Evolutionary conservation across 345 rosid genomes (phyloP), one percentile per base, ranked within the genome.

Genomic region (Durio zibethinus): DNA sequence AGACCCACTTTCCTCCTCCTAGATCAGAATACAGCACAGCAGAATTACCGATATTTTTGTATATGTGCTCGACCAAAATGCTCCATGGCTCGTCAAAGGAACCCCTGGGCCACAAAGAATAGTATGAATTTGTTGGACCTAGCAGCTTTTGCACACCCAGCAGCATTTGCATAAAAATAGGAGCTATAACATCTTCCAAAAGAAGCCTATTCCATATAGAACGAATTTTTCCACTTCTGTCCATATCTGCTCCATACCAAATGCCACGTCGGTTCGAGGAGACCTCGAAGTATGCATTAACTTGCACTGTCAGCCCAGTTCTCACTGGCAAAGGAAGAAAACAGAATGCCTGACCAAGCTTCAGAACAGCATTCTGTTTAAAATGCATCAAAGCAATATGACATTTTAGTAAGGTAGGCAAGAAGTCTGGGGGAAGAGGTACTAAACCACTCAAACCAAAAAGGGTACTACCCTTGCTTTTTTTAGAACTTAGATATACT

Each of bases 211-310:
- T 94, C 98, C 98, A 94, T 72, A 89, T 81, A 33, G 97, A 94
- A 70, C 98, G 98, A 83, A 94, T 78, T 88, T 90, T 94, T 25
- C 97, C 98, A 85, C 98, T 88, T 84, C 94, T 92, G 80, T 94
- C 98, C 98, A 94, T 94, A 81, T 94, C 98, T 57, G 82, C 97
- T 75, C 98, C 98, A 84, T 92, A 91, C 98, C 98, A 94, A 84
- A 94, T 94, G 80, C 97, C 97, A 57, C 98, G 97, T 62, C 98
- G 98, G 71, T 92, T 94, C 64, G 98, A 94, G 15, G 97, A 89
- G 77, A 94, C 97, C 84, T 94, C 98, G 90, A 94, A 94, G 84
- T 92, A 94, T 27, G 93, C 98, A 77, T 94, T 94, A 65, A 94
- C 87, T 82, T 94, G 97, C 77, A 92, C 97, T 29, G 82, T 83